A percentile compares a stretch with the other conserved stretches of the same genome.
These are phyloP conservation scores for Leishmania mexicana DNA, from an alignment of 208 protist species.

Conservation along the genomic window DNA sequence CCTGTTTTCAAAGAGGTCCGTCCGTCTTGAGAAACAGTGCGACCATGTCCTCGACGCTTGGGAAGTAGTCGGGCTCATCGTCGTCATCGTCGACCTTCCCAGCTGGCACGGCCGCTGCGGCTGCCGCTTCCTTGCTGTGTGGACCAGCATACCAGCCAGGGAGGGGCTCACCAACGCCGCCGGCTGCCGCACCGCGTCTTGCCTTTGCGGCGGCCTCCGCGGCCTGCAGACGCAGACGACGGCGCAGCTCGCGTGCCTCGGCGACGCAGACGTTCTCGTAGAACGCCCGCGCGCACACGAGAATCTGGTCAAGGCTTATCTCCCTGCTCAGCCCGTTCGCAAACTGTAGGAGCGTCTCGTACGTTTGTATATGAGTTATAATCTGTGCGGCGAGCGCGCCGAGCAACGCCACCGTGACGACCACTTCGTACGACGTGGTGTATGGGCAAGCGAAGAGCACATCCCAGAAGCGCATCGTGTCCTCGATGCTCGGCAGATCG, in stretches of 20 bases:
- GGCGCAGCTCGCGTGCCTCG: slow-evolving; percentile 31
- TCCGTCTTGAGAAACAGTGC: slow-evolving; percentile 34
- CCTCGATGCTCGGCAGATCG: slow-evolving; percentile 62
- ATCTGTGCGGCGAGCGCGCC: slow-evolving; percentile 55
- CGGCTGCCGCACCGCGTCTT: neutral
- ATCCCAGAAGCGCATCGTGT: slow-evolving; percentile 88
- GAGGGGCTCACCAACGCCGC: neutral
- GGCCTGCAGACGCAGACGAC: slow-evolving; percentile 14
- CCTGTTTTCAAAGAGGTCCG: slow-evolving; percentile 19
- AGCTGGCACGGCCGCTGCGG: neutral
- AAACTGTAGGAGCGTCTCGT: slow-evolving; percentile 71
- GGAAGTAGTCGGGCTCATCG: slow-evolving; percentile 11
- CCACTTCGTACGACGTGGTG: slow-evolving; percentile 67
- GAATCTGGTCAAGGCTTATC: slow-evolving; percentile 50
- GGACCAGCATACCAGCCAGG: slow-evolving; percentile 3
- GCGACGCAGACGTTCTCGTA: slow-evolving; percentile 57
- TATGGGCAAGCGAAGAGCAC: slow-evolving; percentile 74
- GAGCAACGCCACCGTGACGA: slow-evolving; percentile 70
- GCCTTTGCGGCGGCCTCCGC: neutral
- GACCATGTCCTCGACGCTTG: slow-evolving; percentile 47
- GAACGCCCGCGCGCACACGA: slow-evolving; percentile 58
- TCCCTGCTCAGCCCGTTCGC: slow-evolving; percentile 50
- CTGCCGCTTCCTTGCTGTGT: neutral
- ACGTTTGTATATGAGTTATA: slow-evolving; percentile 42
- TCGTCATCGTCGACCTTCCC: neutral